Conservation (phyloP, 129 eudicot species). For the Pulicaria dysenterica region DNA sequence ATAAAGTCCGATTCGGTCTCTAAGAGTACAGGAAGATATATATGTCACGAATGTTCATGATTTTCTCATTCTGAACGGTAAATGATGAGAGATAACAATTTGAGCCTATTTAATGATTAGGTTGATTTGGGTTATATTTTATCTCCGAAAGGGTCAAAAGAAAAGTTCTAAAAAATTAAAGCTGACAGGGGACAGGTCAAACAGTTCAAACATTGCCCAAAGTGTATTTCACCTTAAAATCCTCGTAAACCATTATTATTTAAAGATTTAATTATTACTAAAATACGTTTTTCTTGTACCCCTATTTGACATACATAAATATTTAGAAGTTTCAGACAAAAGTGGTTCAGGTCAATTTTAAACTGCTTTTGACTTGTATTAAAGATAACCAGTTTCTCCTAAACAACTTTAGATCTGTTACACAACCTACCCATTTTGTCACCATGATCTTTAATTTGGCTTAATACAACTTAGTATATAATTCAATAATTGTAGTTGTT, state of each 20-base stretch:
- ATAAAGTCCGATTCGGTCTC: not conserved
- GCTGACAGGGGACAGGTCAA: not conserved
- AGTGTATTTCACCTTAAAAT: not conserved
- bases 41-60: not conserved
- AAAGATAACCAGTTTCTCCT: not conserved
- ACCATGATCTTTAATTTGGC: constrained; percentile 16
- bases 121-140: not conserved
- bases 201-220: not conserved
- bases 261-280: not conserved
- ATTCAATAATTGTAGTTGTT: not conserved
- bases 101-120: not conserved
- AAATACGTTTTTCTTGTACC: not conserved
- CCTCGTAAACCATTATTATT: not conserved
- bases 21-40: constrained; percentile 1
- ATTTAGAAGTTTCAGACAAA: not conserved
- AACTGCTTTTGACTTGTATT: not conserved
- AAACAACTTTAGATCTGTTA: not conserved
- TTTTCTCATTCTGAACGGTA: constrained; percentile 3
- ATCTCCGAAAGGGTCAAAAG: not conserved
- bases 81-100: not conserved
- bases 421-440: not conserved
- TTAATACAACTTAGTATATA: not conserved
- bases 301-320: not conserved
- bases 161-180: not conserved
- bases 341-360: not conserved